phyloP scores from a whole-genome alignment of 805 yeast species.

The Candida vartiovaarae region DNA sequence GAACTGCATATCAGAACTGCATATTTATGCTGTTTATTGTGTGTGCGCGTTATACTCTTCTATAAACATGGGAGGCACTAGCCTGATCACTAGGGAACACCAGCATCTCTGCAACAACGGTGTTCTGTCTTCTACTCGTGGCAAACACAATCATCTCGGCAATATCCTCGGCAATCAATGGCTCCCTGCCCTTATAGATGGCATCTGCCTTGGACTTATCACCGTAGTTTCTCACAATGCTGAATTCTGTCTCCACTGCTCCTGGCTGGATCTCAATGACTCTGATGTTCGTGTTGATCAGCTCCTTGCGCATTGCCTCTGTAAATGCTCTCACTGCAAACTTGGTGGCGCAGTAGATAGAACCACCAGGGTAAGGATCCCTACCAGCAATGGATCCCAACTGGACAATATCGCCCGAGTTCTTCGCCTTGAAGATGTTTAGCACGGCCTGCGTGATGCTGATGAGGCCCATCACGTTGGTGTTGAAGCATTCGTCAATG shows the following conservation, averaged over 20 bases:
- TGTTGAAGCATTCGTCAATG: slow-evolving; percentile 68
- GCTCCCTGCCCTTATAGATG: slow-evolving; percentile 49
- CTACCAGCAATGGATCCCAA: slow-evolving; percentile 76
- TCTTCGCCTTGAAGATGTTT: slow-evolving; percentile 61
- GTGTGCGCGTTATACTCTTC: slow-evolving; percentile 5
- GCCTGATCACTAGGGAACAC: slow-evolving; percentile 87
- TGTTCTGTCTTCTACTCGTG: slow-evolving; percentile 48
- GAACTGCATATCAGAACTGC: too few relatives aligned
- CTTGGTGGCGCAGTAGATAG: slow-evolving; percentile 71
- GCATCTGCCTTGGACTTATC: slow-evolving; percentile 45
- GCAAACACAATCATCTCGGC: slow-evolving; percentile 56
- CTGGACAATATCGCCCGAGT: slow-evolving; percentile 67
- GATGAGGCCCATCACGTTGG: slow-evolving; percentile 84
- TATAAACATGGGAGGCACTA: slow-evolving; percentile 56
- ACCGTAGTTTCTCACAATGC: slow-evolving; percentile 52
- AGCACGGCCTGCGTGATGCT: slow-evolving; percentile 76
- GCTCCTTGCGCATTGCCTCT: slow-evolving; percentile 66
- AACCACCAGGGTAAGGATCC: slow-evolving; percentile 74
- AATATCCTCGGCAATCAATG: slow-evolving; percentile 50
- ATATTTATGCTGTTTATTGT: too few relatives aligned
- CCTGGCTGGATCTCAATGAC: slow-evolving; percentile 67
- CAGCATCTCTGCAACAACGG: slow-evolving; percentile 66
- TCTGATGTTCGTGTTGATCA: slow-evolving; percentile 60
- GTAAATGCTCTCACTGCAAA: slow-evolving; percentile 68
- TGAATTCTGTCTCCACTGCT: slow-evolving; percentile 62